phyloP scores from a whole-genome alignment of 2,329 filamentous ascomycete species.

The Hypoxylon sp. region DNA sequence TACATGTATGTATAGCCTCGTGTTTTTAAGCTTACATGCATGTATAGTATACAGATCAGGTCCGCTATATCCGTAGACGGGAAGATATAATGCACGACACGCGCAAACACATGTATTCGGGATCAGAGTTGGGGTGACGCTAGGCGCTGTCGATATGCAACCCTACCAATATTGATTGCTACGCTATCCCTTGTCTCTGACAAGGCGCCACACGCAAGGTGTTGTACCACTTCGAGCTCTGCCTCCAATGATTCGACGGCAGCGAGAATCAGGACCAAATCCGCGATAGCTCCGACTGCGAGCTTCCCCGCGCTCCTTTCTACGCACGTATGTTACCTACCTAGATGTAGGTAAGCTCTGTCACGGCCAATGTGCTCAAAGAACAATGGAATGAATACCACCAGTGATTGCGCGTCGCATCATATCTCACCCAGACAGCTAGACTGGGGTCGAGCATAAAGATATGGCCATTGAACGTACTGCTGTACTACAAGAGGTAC shows the following conservation, averaged over 20 bases:
- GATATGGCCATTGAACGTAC: background rate
- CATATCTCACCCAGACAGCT: constrained; percentile 7
- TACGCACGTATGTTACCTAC: background rate
- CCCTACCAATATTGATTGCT: constrained; percentile 8
- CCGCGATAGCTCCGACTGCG: constrained; percentile 25
- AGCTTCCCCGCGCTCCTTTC: constrained; percentile 29
- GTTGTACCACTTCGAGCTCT: constrained; percentile 3
- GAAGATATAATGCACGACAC: constrained; percentile 3
- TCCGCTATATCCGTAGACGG: background rate
- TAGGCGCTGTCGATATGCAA: constrained; percentile 11
- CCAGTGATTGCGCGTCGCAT: constrained; percentile 15
- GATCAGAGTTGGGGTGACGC: constrained; percentile 6
- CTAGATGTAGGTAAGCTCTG: too few species aligned
- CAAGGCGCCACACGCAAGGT: constrained; percentile 8
- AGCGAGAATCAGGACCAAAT: constrained; percentile 8
- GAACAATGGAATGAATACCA: background rate
- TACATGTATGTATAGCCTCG: too few species aligned
- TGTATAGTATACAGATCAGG: too few species aligned
- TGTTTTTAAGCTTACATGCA: too few species aligned
- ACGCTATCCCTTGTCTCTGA: constrained; percentile 19
- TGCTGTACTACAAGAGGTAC: background rate
- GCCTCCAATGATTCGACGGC: constrained; percentile 17
- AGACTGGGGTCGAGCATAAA: background rate
- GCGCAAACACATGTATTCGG: constrained; percentile 3
- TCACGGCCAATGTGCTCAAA: background rate